Conservation (phyloP, 23 red algal genomes). For the Gracilaria domingensis region DNA sequence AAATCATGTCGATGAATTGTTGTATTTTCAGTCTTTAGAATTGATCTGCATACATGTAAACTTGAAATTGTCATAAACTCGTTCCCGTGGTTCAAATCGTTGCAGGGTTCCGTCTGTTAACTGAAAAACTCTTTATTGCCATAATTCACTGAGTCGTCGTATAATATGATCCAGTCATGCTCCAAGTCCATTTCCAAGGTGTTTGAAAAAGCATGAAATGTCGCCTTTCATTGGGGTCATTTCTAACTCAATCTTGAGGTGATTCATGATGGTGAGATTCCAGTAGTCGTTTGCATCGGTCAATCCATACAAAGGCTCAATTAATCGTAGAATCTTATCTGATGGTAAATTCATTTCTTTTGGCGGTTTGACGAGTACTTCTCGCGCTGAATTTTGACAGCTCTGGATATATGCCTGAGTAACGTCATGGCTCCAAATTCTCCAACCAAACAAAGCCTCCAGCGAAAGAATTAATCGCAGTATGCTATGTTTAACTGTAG, state of each 20-base stretch:
- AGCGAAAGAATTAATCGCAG: neutral
- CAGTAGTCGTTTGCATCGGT: neutral
- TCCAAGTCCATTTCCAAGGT: too few species aligned
- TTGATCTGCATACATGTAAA: too few species aligned
- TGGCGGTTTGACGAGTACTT: neutral
- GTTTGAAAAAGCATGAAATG: neutral
- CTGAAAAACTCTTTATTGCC: too few species aligned
- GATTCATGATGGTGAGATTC: neutral
- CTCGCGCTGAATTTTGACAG: too few species aligned
- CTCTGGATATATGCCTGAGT: conserved; percentile 18
- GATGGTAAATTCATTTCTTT: neutral
- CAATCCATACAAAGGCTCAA: neutral
- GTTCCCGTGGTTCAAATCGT: too few species aligned
- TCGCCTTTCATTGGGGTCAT: neutral
- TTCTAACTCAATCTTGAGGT: neutral
- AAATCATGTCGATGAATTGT: too few species aligned
- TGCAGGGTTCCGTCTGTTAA: too few species aligned
- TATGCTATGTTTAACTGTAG: neutral
- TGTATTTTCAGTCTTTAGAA: too few species aligned
- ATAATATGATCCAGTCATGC: too few species aligned
- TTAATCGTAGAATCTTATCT: neutral
- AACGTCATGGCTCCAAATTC: conserved; percentile 3
- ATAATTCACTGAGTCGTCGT: too few species aligned
- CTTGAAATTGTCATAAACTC: too few species aligned
- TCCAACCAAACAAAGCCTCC: neutral